Conservation (phyloP, 1,139 yeast genomes). For the Candida sp. region DNA sequence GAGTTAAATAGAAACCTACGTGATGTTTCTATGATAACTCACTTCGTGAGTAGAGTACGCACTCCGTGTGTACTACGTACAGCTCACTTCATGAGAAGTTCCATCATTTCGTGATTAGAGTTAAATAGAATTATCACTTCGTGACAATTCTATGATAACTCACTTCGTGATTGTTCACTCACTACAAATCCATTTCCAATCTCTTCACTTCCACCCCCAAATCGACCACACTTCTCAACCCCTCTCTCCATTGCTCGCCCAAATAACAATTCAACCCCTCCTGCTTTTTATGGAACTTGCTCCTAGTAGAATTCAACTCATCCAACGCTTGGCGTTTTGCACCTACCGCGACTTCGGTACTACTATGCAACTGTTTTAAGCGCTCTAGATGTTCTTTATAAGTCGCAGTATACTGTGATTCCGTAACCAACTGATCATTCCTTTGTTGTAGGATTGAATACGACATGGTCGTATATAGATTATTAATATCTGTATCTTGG, state of each 20-base stretch:
- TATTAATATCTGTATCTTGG: constrained; percentile 17
- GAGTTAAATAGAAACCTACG: no score
- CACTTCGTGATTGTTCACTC: no score
- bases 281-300: constrained; percentile 32
- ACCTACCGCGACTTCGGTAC: constrained; percentile 13
- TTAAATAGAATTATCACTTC: no score
- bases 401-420: constrained; percentile 13
- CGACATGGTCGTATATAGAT: constrained; percentile 29
- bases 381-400: constrained; percentile 17
- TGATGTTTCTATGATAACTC: no score
- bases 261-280: constrained; percentile 34
- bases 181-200: constrained; percentile 12
- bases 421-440: constrained; percentile 18
- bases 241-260: constrained; percentile 36
- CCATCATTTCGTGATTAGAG: no score
- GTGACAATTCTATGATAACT: no score
- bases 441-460: constrained; percentile 29
- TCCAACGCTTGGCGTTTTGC: constrained; percentile 29
- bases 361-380: constrained; percentile 14
- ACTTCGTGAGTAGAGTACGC: no score
- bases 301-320: constrained; percentile 26
- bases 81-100: no score
- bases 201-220: constrained; percentile 26
- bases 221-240: constrained; percentile 34
- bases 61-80: no score